Evolutionary conservation across 768 basidiomycete genomes (phyloP).

Genomic region (Termitomyces bulborhizus): DNA sequence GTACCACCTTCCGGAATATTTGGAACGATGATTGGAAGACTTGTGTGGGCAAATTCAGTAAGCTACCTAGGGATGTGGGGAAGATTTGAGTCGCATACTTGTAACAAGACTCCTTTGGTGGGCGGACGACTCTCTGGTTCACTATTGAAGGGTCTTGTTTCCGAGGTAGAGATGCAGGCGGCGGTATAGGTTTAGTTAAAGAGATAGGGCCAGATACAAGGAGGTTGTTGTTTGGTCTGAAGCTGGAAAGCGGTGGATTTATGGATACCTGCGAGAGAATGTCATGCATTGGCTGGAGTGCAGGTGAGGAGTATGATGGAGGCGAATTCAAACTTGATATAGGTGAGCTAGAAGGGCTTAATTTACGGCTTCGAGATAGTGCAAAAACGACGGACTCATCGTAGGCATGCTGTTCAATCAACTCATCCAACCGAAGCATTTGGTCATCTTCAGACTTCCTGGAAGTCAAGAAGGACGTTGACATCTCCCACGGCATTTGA

Average conservation of each 20-base stretch:
- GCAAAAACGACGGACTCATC: conserved; percentile 53
- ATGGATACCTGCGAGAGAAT: conserved; percentile 11
- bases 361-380: conserved; percentile 5
- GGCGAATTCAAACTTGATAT: conserved; percentile 24
- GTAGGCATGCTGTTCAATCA: conserved; percentile 69
- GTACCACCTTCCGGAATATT: conserved; percentile 79
- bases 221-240: conserved; percentile 22
- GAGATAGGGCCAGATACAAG: conserved; percentile 34
- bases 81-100: conserved; percentile 42
- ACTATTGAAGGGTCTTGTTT: conserved; percentile 44
- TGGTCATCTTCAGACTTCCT: conserved; percentile 44
- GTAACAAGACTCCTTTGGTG: conserved; percentile 69
- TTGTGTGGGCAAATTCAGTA: conserved; percentile 20
- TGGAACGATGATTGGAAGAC: conserved; percentile 77
- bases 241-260: conserved; percentile 19
- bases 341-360: conserved; percentile 24
- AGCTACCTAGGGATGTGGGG: conserved; percentile 6
- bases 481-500: conserved; percentile 38
- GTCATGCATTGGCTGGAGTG: conserved; percentile 21
- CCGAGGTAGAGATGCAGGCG: conserved; percentile 54
- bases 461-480: conserved; percentile 28
- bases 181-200: conserved; percentile 59
- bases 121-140: conserved; percentile 59
- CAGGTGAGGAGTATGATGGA: conserved; percentile 25
- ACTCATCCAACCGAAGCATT: conserved; percentile 66